These are phyloP conservation scores for Microthyrium microscopicum DNA, from an alignment of 2,329 filamentous ascomycete genomes.

Conservation along the genomic window DNA sequence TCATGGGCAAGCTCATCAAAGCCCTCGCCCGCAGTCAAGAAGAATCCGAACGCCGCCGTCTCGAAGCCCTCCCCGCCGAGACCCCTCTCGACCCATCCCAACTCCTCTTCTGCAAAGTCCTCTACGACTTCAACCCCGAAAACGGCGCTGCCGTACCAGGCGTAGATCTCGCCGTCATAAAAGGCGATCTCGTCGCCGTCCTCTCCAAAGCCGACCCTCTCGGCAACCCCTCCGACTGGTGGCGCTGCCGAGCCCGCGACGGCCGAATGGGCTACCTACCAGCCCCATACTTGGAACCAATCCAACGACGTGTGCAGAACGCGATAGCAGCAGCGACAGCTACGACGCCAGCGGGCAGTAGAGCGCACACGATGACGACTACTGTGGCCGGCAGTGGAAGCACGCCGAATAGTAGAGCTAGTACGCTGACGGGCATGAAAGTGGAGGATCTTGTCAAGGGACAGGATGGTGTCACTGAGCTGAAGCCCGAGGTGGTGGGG, in stretches of 20 bases:
- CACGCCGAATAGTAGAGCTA: constrained; percentile 21
- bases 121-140: constrained; percentile 88
- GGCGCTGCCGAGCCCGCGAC: constrained; percentile 82
- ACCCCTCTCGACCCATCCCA: constrained; percentile 63
- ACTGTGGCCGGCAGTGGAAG: too few relatives aligned
- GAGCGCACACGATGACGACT: constrained; percentile 39
- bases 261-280: constrained; percentile 85
- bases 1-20: constrained; percentile 92
- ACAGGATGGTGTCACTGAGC: too few relatives aligned
- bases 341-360: constrained; percentile 25
- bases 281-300: constrained; percentile 69
- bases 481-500: constrained; percentile 35
- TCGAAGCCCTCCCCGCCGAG: constrained; percentile 31
- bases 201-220: constrained; percentile 83
- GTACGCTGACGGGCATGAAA: constrained; percentile 30
- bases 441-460: constrained; percentile 18
- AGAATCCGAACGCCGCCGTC: constrained; percentile 53
- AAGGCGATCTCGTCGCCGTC: constrained; percentile 89
- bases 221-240: constrained; percentile 90
- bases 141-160: constrained; percentile 38
- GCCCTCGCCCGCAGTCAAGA: constrained; percentile 70
- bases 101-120: constrained; percentile 86
- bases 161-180: constrained; percentile 80
- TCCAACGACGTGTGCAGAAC: constrained; percentile 38
- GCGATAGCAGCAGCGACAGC: constrained; percentile 23